These are phyloP conservation scores for Hura crepitans DNA, from an alignment of 441 rosid genomes.

Conservation along the genomic window DNA sequence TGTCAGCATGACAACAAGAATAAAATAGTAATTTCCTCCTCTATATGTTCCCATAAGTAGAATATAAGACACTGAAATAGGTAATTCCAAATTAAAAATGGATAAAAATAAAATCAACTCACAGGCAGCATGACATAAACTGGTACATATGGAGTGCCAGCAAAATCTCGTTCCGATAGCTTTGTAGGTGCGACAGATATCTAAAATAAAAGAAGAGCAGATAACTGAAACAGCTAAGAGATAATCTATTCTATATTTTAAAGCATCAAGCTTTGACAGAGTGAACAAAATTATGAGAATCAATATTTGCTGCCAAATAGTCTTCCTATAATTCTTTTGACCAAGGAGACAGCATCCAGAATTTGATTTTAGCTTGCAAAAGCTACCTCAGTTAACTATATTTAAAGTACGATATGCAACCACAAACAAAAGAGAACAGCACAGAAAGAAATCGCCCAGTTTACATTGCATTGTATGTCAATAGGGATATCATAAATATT, in stretches of 20 bases:
- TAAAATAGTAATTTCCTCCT: not conserved
- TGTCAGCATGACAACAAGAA: conserved; percentile 11
- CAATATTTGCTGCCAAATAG: not conserved
- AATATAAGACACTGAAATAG: conserved; percentile 3
- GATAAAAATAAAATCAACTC: conserved; percentile 28
- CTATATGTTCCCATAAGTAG: not conserved
- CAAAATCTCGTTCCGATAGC: conserved; percentile 68
- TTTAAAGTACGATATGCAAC: not conserved
- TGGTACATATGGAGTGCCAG: conserved; percentile 73
- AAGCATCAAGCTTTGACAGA: not conserved
- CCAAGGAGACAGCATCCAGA: not conserved
- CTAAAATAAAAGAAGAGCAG: conserved; percentile 35
- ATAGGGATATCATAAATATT: not conserved
- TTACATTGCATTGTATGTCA: not conserved
- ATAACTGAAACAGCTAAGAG: conserved; percentile 8
- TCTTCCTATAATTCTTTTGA: not conserved
- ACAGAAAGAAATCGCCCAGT: conserved; percentile 7
- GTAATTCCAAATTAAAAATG: not conserved
- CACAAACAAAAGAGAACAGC: not conserved
- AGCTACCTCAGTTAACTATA: not conserved
- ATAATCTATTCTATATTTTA: conserved; percentile 15
- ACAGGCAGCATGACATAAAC: conserved; percentile 97
- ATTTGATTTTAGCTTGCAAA: conserved; percentile 10
- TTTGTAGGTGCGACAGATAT: conserved; percentile 48
- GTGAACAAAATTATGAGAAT: conserved; percentile 3